Conservation (phyloP, 73 alveolate species). For the Tetrahymena malaccensis region DNA sequence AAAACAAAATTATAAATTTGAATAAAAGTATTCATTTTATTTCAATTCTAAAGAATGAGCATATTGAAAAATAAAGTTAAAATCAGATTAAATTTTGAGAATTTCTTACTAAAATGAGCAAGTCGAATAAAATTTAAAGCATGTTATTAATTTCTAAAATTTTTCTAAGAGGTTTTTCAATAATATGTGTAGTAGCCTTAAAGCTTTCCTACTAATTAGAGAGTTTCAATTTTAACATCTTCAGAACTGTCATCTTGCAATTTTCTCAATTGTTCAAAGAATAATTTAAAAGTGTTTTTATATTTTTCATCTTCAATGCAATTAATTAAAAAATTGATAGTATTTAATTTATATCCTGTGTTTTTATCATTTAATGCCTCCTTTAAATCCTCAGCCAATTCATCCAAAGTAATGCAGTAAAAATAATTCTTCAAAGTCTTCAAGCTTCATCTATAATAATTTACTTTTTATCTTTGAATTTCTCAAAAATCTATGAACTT, state of each 20-base stretch:
- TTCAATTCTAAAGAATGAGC: too few relatives aligned
- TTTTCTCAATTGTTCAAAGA: not conserved
- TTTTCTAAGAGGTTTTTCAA: not conserved
- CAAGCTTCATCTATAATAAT: constrained; percentile 12
- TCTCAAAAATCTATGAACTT: constrained; percentile 7
- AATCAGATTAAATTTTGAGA: too few relatives aligned
- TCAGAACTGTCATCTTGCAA: not conserved
- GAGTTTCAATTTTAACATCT: not conserved
- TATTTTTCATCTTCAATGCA: not conserved
- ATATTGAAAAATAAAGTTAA: too few relatives aligned
- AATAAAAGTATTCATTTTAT: too few relatives aligned
- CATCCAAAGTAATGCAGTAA: constrained; percentile 23
- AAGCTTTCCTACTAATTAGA: not conserved
- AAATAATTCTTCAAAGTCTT: constrained; percentile 9
- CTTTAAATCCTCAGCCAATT: constrained; percentile 27
- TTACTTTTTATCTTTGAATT: constrained; percentile 28
- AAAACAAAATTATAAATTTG: too few relatives aligned
- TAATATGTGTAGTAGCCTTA: not conserved
- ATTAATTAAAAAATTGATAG: not conserved
- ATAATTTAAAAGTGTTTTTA: not conserved
- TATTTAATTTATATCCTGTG: not conserved
- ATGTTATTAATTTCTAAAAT: not conserved
- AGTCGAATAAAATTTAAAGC: not conserved
- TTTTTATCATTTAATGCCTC: constrained; percentile 34
- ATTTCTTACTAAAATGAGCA: not conserved